Conservation (phyloP, 768 basidiomycete genomes). For the Roridomyces roridus region DNA sequence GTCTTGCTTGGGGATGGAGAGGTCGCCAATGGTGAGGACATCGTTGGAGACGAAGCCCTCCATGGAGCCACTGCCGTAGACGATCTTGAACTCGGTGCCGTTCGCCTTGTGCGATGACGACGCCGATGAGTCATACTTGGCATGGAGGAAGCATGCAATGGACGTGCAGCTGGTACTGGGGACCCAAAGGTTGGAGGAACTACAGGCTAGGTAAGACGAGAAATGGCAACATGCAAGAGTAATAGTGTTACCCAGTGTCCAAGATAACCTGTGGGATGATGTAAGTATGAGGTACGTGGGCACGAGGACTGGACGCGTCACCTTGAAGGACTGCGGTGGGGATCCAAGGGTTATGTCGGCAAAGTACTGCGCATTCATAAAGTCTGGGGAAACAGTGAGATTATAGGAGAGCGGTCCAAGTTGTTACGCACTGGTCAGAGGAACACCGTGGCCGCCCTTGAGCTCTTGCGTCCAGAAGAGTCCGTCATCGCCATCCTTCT, state of each 20-base stretch:
- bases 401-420: not conserved
- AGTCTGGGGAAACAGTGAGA: conserved; percentile 62
- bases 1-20: conserved; percentile 74
- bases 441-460: conserved; percentile 84
- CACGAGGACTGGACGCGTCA: not conserved
- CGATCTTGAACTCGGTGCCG: conserved; percentile 87
- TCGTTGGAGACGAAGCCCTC: conserved; percentile 95
- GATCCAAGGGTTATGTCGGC: conserved; percentile 84
- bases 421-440: conserved; percentile 77
- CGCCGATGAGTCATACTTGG: conserved; percentile 82
- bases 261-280: conserved; percentile 90
- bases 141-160: conserved; percentile 93
- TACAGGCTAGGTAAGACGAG: conserved; percentile 33
- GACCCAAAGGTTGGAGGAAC: conserved; percentile 94
- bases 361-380: conserved; percentile 98
- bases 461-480: conserved; percentile 84
- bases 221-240: not conserved
- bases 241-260: conserved; percentile 74
- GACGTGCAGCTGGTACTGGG: conserved; percentile 82
- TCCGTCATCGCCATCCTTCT: conserved; percentile 53
- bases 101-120: conserved; percentile 92
- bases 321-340: conserved; percentile 79
- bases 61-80: conserved; percentile 96
- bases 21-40: conserved; percentile 78
- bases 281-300: conserved; percentile 5